Evolutionary conservation across 306 rosid genomes (phyloP).

Genomic region (Psophocarpus tetragonolobus): DNA sequence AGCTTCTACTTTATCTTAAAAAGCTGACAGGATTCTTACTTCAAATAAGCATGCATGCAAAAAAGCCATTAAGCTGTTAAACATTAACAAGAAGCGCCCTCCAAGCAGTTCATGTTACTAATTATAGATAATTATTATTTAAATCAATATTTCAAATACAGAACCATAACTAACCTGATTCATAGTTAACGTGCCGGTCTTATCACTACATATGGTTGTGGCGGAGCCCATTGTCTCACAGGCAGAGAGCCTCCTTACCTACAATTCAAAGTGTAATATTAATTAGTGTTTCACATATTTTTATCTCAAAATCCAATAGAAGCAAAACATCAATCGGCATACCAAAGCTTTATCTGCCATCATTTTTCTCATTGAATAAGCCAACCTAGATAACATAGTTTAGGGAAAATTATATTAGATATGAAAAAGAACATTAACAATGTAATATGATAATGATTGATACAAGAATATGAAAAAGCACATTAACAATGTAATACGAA

Average conservation of each 20-base stretch:
- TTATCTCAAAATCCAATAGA: constrained; percentile 11
- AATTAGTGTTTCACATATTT: neutral
- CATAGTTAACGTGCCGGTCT: constrained; percentile 94
- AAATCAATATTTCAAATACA: constrained; percentile 20
- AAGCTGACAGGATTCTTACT: neutral
- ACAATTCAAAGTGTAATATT: constrained; percentile 20
- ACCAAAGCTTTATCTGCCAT: constrained; percentile 99
- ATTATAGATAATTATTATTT: neutral
- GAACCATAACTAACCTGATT: constrained; percentile 61
- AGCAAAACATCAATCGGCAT: constrained; percentile 42
- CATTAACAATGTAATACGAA: neutral
- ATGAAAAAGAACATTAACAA: neutral
- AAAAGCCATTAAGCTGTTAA: neutral
- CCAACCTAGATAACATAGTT: constrained; percentile 62
- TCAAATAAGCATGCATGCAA: constrained; percentile 6
- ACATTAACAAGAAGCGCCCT: constrained; percentile 9
- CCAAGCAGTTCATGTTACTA: neutral
- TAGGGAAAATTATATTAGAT: constrained; percentile 2
- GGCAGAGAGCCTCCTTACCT: constrained; percentile 99
- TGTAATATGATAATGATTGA: neutral
- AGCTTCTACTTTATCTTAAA: constrained; percentile 16
- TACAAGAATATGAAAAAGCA: constrained; percentile 7
- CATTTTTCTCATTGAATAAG: constrained; percentile 98
- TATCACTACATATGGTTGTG: constrained; percentile 95
- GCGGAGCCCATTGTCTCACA: constrained; percentile 99